Conservation (phyloP, 305 asterid species). For the Rubia tinctorum region DNA sequence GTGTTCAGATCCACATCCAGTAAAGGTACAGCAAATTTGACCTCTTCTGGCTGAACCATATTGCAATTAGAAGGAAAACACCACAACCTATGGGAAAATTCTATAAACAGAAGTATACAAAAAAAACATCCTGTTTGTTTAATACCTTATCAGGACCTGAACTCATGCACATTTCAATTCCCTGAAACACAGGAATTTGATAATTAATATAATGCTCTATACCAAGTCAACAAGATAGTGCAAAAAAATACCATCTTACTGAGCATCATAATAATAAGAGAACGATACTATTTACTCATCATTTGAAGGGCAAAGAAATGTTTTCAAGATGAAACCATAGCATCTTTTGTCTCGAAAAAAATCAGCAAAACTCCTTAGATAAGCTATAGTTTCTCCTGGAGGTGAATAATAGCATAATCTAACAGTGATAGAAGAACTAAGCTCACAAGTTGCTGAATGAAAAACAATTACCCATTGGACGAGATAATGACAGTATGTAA, state of each 20-base stretch:
- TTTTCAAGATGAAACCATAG: not conserved
- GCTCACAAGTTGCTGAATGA: not conserved
- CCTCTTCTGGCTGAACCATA: constrained; percentile 86
- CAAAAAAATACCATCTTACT: not conserved
- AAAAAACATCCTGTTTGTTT: not conserved
- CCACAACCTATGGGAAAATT: not conserved
- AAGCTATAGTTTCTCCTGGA: not conserved
- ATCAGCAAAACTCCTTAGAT: not conserved
- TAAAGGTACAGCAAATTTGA: constrained; percentile 78
- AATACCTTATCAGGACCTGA: constrained; percentile 74
- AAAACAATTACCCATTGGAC: not conserved
- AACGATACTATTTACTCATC: not conserved
- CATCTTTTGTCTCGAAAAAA: not conserved
- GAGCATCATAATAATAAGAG: not conserved
- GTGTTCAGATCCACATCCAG: constrained; percentile 78
- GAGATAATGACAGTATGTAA: not conserved
- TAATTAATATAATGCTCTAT: not conserved
- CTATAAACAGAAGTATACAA: not conserved
- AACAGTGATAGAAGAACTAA: not conserved
- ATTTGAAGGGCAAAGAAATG: not conserved
- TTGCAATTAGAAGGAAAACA: constrained; percentile 32
- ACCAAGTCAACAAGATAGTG: not conserved
- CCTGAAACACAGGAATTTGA: constrained; percentile 52
- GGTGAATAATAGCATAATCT: not conserved
- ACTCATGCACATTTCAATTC: constrained; percentile 73